These are phyloP conservation scores for Phytophthora sp. DNA, from an alignment of 352 stramenopile genomes.

Conservation along the genomic window DNA sequence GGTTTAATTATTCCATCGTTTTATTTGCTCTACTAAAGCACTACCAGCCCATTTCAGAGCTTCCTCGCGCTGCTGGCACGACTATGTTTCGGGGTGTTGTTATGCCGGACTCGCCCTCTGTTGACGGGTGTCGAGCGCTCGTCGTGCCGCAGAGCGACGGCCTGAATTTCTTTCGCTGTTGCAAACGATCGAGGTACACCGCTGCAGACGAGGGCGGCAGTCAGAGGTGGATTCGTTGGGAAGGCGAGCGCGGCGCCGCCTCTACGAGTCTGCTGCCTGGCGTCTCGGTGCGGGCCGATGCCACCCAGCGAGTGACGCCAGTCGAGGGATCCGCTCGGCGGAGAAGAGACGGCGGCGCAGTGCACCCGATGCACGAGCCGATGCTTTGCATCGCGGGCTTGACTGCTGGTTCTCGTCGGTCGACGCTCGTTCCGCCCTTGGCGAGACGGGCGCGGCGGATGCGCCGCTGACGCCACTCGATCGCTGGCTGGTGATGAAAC, in stretches of 20 bases:
- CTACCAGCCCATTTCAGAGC: no score
- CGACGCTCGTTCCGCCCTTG: not conserved
- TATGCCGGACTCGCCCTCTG: no score
- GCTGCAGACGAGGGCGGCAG: conserved; percentile 15
- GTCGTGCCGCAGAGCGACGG: no score
- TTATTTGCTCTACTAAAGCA: no score
- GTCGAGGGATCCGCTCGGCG: conserved; percentile 18
- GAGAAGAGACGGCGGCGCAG: conserved; percentile 20
- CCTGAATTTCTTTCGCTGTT: conserved; percentile 20
- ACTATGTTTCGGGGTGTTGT: no score
- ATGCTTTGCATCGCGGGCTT: no score
- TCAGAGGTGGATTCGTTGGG: conserved; percentile 5
- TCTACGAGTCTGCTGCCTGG: not conserved
- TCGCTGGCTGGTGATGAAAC: conserved; percentile 8
- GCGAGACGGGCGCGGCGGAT: conserved; percentile 10
- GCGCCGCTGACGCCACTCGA: conserved; percentile 10
- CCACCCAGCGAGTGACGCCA: conserved; percentile 24
- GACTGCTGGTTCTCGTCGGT: no score
- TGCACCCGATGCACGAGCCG: no score
- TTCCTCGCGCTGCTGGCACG: no score
- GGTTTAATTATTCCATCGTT: no score
- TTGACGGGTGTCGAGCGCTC: no score
- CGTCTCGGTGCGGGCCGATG: conserved; percentile 3
- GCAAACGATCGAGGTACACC: conserved; percentile 5
- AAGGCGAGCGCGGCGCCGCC: not conserved